Base-by-base conservation (phyloP, 768 basidiomycete genomes). In the Gloeopeniophorella convolvens region DNA sequence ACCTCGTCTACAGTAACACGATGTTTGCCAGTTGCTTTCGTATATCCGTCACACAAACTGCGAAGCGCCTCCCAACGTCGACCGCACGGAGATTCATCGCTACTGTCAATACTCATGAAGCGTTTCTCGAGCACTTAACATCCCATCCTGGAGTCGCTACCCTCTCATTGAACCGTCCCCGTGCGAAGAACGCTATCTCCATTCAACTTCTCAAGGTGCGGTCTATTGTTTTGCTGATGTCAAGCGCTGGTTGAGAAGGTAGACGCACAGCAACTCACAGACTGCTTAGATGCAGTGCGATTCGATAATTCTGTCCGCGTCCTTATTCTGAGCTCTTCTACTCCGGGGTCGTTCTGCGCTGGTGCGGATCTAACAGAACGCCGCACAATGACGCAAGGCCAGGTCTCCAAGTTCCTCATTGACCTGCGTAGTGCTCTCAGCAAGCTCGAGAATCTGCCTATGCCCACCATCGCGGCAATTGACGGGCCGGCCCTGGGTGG, bases 401-500 rank as follows among this genome's bases (percentile, higher is more conserved):
- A 92, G 59, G 84, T 95, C 31, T 69, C 78, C 60, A 78, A 74
- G 59, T 96, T 95, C 68, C 83, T 96, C 39, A 67, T 57, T 33
- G 81, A 85, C 58, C 72, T 96, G 20, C 79, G 93, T 24, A 70
- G 72, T 32, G 77, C 88, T 8, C 66, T 97, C 33, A 73, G 76
- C 24, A 78, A 78, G 60, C 76, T 97, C n/a, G 91, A 93, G 67
- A 71, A 74, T 33, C 70, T 95, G 28, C 85, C 86, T 5, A 78
- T 94, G 71, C 93, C 93, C 3, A 94, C 90, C 13, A 87, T 96
- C 48, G 87, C 87, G 30, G 90, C 92, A 4, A 87, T 97, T 34
- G 93, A 96, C 63, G 93, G 93, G 0, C 89, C 89, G 16, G 93
- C 93, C 8, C 73, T 97, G 0, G 93, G 93, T 9, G 93, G 93